Percentiles rank a stretch among this genome's conserved stretches.
These are phyloP conservation scores for Hansenula sp. DNA, from an alignment of 1,139 yeast species.

Conservation along the genomic window DNA sequence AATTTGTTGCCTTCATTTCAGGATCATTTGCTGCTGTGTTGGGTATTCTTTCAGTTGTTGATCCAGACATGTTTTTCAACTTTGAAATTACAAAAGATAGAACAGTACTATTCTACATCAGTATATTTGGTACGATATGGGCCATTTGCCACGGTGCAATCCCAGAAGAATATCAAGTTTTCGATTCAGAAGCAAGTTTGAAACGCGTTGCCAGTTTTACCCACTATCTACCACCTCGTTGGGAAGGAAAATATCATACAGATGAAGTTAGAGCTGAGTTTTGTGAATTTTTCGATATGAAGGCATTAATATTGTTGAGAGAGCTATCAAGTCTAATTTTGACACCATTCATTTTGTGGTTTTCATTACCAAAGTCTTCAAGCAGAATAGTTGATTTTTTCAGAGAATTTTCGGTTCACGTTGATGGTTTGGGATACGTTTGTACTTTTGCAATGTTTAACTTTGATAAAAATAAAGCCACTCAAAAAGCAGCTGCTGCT, in stretches of 20 bases:
- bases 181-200: conserved; percentile 87
- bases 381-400: conserved; percentile 84
- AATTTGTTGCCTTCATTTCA: conserved; percentile 68
- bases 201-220: conserved; percentile 79
- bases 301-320: conserved; percentile 64
- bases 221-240: conserved; percentile 80
- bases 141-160: conserved; percentile 65
- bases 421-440: conserved; percentile 92
- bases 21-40: conserved; percentile 90
- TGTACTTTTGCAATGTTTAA: conserved; percentile 93
- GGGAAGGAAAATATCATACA: conserved; percentile 85
- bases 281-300: conserved; percentile 70
- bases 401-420: conserved; percentile 82
- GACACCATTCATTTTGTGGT: conserved; percentile 87
- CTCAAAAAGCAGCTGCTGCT: neutral
- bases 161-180: conserved; percentile 59
- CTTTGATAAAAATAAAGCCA: conserved; percentile 38
- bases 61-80: conserved; percentile 86
- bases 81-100: conserved; percentile 82
- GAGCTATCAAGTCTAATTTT: conserved; percentile 78
- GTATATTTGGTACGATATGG: conserved; percentile 78
- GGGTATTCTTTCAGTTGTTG: conserved; percentile 79
- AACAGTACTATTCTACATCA: conserved; percentile 82
- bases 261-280: conserved; percentile 80
- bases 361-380: conserved; percentile 66